phyloP scores from a whole-genome alignment of 192 early-diverging fungal genomes.

The Mortierella antarctica region DNA sequence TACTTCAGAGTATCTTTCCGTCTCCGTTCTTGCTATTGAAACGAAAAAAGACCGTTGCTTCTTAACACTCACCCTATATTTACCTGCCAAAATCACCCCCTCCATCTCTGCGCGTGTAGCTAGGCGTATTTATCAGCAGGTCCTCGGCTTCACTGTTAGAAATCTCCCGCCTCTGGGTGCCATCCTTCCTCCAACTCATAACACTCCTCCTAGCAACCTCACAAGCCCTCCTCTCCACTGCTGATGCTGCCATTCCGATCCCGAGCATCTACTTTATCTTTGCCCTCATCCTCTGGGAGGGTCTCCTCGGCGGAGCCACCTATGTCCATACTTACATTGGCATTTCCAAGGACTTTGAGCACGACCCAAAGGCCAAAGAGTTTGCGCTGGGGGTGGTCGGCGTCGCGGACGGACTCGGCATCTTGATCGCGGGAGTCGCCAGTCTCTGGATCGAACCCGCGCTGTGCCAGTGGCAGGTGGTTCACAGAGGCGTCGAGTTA shows the following conservation, averaged over 20 bases:
- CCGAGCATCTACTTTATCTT: constrained; percentile 54
- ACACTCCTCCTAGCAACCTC: constrained; percentile 29
- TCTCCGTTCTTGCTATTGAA: background rate
- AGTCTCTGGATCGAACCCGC: constrained; percentile 54
- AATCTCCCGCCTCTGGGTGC: constrained; percentile 53
- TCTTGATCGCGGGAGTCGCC: constrained; percentile 48
- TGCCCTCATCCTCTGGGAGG: constrained; percentile 55
- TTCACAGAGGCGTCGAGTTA: constrained; percentile 28
- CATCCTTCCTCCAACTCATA: constrained; percentile 38
- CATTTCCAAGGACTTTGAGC: constrained; percentile 41
- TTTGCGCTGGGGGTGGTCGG: constrained; percentile 56
- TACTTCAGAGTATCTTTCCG: background rate
- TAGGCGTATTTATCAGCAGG: constrained; percentile 56
- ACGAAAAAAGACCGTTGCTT: background rate
- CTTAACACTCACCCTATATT: background rate
- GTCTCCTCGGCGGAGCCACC: constrained; percentile 55
- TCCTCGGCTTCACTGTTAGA: constrained; percentile 44
- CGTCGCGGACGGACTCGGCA: constrained; percentile 54
- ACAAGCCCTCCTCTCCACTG: constrained; percentile 38
- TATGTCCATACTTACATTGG: constrained; percentile 57
- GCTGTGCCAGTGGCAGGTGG: constrained; percentile 45
- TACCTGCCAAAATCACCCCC: no score
- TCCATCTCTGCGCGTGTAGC: constrained; percentile 6
- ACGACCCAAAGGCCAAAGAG: constrained; percentile 51
- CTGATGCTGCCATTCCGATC: constrained; percentile 10